A percentile compares a stretch with the other conserved stretches of the same genome.
These are phyloP conservation scores for Waltiozyma sp. DNA, from an alignment of 1,139 yeast species.

Conservation along the genomic window DNA sequence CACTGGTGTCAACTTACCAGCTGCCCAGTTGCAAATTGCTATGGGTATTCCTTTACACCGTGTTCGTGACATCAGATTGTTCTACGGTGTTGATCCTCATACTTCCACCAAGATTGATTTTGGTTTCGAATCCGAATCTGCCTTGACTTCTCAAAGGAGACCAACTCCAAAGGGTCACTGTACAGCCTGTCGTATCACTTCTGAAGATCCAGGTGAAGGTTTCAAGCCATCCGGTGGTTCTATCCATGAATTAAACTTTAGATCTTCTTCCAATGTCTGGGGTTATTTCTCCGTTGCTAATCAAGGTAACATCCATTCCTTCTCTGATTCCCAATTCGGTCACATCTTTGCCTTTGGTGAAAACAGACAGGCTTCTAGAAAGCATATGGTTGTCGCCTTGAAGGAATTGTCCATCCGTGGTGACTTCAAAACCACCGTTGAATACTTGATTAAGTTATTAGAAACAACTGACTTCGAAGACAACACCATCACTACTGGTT, in stretches of 20 bases:
- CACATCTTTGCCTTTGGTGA: conserved; percentile 98
- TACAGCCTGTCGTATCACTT: conserved; percentile 97
- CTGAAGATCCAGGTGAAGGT: conserved; percentile 98
- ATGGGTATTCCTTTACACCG: conserved; percentile 98
- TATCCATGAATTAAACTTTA: conserved; percentile 87
- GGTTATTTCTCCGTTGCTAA: conserved; percentile 97
- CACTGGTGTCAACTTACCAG: conserved; percentile 93
- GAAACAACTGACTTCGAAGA: conserved; percentile 96
- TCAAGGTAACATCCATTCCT: conserved; percentile 94
- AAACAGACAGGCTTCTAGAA: conserved; percentile 94
- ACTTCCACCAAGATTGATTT: conserved; percentile 85
- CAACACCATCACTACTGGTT: conserved; percentile 94
- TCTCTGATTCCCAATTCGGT: conserved; percentile 96
- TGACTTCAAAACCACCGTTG: conserved; percentile 96
- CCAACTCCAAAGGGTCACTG: conserved; percentile 97
- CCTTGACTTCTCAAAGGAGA: conserved; percentile 71
- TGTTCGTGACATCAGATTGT: conserved; percentile 80
- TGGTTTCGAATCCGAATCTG: conserved; percentile 65
- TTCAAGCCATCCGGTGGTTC: conserved; percentile 98
- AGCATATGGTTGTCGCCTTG: conserved; percentile 97
- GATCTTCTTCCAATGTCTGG: conserved; percentile 97
- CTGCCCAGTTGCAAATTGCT: conserved; percentile 96
- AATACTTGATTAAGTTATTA: conserved; percentile 83
- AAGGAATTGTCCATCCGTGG: conserved; percentile 95
- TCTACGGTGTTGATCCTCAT: conserved; percentile 95